Evolutionary conservation across 2,329 filamentous ascomycete species (phyloP).

Genomic region (Xylariales sp.): DNA sequence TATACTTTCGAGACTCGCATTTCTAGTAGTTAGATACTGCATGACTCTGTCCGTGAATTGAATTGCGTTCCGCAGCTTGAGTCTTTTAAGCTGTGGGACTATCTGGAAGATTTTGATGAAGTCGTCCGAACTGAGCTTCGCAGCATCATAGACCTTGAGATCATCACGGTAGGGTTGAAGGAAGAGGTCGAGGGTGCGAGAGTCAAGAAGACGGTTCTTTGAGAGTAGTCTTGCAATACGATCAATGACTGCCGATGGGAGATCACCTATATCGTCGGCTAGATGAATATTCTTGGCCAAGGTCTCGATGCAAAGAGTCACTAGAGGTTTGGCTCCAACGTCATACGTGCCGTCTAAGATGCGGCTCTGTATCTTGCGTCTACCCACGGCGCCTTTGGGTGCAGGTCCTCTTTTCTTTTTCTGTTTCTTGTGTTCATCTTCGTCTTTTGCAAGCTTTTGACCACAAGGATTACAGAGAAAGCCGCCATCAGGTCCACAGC

Average conservation of each 20-base stretch:
- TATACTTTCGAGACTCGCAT: conserved; percentile 75
- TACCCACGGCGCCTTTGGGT: conserved; percentile 67
- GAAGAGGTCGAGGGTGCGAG: conserved; percentile 68
- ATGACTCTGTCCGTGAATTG: conserved; percentile 90
- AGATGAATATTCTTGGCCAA: conserved; percentile 71
- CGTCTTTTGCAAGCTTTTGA: conserved; percentile 75
- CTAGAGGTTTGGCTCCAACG: conserved; percentile 75
- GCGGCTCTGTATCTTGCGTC: conserved; percentile 84
- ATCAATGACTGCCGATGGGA: conserved; percentile 67
- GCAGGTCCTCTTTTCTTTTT: conserved; percentile 64
- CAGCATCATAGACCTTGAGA: conserved; percentile 68
- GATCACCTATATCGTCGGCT: conserved; percentile 70
- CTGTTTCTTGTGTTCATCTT: conserved; percentile 68
- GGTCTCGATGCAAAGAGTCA: conserved; percentile 72
- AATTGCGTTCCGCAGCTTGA: conserved; percentile 86
- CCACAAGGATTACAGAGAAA: conserved; percentile 87
- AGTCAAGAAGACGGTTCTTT: conserved; percentile 67
- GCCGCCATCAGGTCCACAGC: conserved; percentile 83
- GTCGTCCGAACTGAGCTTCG: conserved; percentile 78
- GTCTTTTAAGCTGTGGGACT: conserved; percentile 73
- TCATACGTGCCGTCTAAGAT: conserved; percentile 79
- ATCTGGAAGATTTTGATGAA: conserved; percentile 83
- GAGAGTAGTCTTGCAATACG: conserved; percentile 70
- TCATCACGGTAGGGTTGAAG: conserved; percentile 62
- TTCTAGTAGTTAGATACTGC: conserved; percentile 80